Evolutionary conservation across 139 green algal genomes (phyloP), one percentile per base, ranked within the genome.

Genomic region (Pleodorina starrii): DNA sequence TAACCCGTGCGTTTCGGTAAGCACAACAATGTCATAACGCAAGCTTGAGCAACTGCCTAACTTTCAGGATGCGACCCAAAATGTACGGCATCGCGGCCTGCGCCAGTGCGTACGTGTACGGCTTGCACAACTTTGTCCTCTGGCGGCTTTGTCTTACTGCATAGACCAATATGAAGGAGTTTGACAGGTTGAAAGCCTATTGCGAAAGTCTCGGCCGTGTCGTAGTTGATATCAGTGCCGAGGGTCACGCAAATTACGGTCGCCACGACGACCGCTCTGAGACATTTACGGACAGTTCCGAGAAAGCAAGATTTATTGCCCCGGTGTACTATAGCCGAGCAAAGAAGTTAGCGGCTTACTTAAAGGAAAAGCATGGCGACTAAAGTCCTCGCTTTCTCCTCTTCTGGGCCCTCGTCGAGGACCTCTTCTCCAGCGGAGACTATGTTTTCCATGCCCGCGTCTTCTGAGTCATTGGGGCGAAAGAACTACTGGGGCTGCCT

Each of bases 401-500:
- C 50, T 17, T 14, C 50, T 14, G 17, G 50, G 14, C 14, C 14
- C 50, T 14, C 14, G 50, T 60, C 50, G 50, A n/a, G n/a, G n/a
- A n/a, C n/a, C n/a, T n/a, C n/a, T n/a, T 60, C 50, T 14, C 50
- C 50, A 14, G 50, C 50, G 17, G 50, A 60, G 17, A 60, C 14
- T 14, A 60, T 60, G 50, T 60, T 17, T 25, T 25, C 14, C 50
- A 14, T 17, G 14, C 17, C 50, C 14, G 17, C 50, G 14, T 60
- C 50, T 60, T 17, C 14, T 60, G 35, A 78, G 3, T 78, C 38
- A 7, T 50, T 36, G 19, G 38, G 36, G 35, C 17, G 11, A 32
- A 29, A 54, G 38, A n/a, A 40, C 29, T 84, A 44, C 32, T 84
- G 75, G 75, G 75, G 75, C 46, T 84, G 38, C 27, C 38, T 43